These are phyloP conservation scores for Nemophila menziesii DNA, from an alignment of 257 asterid species.

Conservation along the genomic window DNA sequence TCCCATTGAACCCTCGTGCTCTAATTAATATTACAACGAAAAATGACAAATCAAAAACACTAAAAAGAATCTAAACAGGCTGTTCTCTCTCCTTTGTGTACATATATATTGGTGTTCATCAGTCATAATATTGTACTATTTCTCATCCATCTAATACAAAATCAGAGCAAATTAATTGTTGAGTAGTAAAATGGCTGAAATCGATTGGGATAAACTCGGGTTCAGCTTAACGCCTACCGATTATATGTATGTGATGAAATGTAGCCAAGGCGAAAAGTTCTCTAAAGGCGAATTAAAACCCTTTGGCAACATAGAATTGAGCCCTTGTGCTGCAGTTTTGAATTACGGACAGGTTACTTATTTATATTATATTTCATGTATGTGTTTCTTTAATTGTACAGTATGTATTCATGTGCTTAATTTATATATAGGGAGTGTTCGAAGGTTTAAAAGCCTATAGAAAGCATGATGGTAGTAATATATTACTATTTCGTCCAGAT, in stretches of 20 bases:
- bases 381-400: neutral
- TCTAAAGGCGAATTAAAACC: slow-evolving; percentile 60
- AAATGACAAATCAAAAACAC: no score
- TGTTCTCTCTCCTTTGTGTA: no score
- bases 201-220: slow-evolving; percentile 94
- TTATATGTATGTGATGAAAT: slow-evolving; percentile 82
- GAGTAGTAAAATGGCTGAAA: slow-evolving; percentile 46
- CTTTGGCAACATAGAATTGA: slow-evolving; percentile 91
- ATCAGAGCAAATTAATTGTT: no score
- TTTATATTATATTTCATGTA: neutral
- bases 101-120: no score
- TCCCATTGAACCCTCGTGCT: no score
- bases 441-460: slow-evolving; percentile 88
- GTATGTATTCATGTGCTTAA: neutral
- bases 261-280: slow-evolving; percentile 59
- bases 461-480: slow-evolving; percentile 67
- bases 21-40: no score
- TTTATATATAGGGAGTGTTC: slow-evolving; percentile 82
- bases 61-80: no score
- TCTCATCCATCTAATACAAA: no score
- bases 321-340: slow-evolving; percentile 81
- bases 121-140: no score
- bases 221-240: slow-evolving; percentile 67
- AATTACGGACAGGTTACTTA: slow-evolving; percentile 99
- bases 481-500: slow-evolving; percentile 76